Conservation (phyloP, 2,329 filamentous ascomycete genomes). For the Claviceps monticola region DNA sequence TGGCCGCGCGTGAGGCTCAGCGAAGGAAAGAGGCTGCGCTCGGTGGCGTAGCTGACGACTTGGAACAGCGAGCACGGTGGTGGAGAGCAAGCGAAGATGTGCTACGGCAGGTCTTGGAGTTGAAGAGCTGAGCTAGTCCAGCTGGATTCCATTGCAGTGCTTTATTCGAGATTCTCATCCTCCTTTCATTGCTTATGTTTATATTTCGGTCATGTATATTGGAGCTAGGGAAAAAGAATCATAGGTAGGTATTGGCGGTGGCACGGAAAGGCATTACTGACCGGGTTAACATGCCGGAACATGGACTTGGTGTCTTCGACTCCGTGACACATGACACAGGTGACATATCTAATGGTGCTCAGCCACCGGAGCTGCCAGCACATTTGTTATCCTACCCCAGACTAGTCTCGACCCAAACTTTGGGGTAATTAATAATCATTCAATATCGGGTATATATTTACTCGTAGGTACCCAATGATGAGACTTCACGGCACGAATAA, state of each 20-base stretch:
- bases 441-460: too few relatives aligned
- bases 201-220: not conserved
- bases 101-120: constrained; percentile 48
- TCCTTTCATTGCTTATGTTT: not conserved
- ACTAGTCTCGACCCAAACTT: too few relatives aligned
- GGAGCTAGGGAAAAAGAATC: not conserved
- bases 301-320: too few relatives aligned
- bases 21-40: constrained; percentile 53
- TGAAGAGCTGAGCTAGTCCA: constrained; percentile 21
- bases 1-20: constrained; percentile 57
- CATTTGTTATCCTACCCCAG: too few relatives aligned
- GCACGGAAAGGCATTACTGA: not conserved
- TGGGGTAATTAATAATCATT: too few relatives aligned
- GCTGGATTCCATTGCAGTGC: not conserved
- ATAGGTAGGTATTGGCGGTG: not conserved
- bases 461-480: too few relatives aligned
- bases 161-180: not conserved
- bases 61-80: constrained; percentile 66
- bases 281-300: too few relatives aligned
- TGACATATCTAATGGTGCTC: too few relatives aligned
- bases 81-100: constrained; percentile 53
- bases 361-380: too few relatives aligned
- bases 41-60: constrained; percentile 54
- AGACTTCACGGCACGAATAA: too few relatives aligned
- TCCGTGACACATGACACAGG: too few relatives aligned